A percentile compares a stretch with the other conserved stretches of the same genome.
phyloP scores from a whole-genome alignment of 257 asterid genomes.

The Nicotiana otophora region DNA sequence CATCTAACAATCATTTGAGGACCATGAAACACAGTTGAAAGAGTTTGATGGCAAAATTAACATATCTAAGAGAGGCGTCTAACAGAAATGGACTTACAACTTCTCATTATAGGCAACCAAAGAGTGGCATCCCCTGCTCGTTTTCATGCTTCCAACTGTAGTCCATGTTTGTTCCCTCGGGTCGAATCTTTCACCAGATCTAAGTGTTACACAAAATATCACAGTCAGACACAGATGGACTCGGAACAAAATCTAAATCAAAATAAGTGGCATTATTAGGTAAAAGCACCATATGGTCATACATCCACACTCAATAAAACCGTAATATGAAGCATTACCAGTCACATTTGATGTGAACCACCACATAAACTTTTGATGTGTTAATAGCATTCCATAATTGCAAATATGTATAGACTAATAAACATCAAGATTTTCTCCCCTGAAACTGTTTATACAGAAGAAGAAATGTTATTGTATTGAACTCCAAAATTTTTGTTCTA shows the following conservation, averaged over 20 bases:
- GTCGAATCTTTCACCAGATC: constrained; percentile 70
- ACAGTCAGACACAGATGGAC: neutral
- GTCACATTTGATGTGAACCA: neutral
- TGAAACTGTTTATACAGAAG: neutral
- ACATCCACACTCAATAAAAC: constrained; percentile 1
- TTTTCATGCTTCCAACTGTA: constrained; percentile 37
- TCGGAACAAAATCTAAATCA: neutral
- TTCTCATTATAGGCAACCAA: constrained; percentile 47
- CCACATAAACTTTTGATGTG: neutral
- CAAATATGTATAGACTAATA: neutral
- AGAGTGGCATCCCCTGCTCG: constrained; percentile 58
- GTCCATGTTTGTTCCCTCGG: constrained; percentile 63
- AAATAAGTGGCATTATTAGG: neutral
- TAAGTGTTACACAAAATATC: constrained; percentile 8
- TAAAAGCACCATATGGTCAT: neutral
- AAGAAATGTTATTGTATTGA: neutral
- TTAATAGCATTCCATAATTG: neutral
- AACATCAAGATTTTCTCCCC: neutral
- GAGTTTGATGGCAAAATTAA: neutral
- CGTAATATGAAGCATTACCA: neutral
- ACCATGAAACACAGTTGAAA: neutral
- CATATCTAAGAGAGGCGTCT: neutral
- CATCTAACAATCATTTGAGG: neutral
- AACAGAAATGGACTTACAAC: constrained; percentile 35
- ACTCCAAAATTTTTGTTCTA: neutral